phyloP scores from a whole-genome alignment of 257 asterid species.

The Solanum corneliomulleri region DNA sequence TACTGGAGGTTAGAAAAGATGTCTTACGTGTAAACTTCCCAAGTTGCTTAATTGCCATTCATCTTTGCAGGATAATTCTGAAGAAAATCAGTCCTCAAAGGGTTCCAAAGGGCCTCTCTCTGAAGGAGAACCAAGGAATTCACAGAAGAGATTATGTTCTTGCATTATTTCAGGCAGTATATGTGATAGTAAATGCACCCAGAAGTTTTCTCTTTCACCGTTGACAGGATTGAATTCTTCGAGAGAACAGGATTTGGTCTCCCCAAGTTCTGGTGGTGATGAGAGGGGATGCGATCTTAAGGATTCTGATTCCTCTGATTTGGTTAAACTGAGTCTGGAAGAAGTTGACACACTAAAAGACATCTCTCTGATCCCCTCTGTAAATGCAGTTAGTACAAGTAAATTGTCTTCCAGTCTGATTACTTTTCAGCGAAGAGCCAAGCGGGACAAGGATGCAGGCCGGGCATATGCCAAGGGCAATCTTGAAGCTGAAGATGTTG shows the following conservation, averaged over 20 bases:
- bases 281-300: not conserved
- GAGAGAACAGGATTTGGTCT: constrained; percentile 1
- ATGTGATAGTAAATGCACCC: constrained; percentile 14
- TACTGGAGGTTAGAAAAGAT: not conserved
- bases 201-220: not conserved
- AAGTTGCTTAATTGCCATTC: not conserved
- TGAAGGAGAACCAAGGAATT: constrained; percentile 5
- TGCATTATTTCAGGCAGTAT: constrained; percentile 1
- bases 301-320: not conserved
- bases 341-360: constrained; percentile 14
- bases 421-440: constrained; percentile 48
- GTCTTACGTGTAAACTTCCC: not conserved
- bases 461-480: not conserved
- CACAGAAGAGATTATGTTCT: constrained; percentile 1
- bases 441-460: constrained; percentile 18
- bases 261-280: not conserved
- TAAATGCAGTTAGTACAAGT: constrained; percentile 9
- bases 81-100: not conserved
- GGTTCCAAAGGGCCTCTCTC: constrained; percentile 8
- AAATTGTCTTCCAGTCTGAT: constrained; percentile 23
- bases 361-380: not conserved
- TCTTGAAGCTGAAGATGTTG: not conserved
- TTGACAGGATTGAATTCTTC: constrained; percentile 8
- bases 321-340: constrained; percentile 1
- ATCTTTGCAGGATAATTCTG: constrained; percentile 12